Evolutionary conservation across 2,329 filamentous ascomycete genomes (phyloP).

Genomic region (Cordyceps farinosa): DNA sequence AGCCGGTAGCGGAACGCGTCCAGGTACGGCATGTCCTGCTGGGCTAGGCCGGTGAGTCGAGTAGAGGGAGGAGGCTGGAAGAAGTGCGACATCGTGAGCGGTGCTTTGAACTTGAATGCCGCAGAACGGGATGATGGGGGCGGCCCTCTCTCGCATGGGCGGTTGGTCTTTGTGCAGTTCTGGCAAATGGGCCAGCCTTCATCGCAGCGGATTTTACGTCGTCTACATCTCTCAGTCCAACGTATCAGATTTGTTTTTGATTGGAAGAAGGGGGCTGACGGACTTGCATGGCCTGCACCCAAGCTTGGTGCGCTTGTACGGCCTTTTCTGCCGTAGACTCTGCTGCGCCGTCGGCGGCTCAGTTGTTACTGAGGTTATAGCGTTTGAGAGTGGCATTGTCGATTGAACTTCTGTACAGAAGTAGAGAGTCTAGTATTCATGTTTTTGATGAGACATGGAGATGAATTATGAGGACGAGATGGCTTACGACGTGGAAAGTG

Average conservation of each 20-base stretch:
- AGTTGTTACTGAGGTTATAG: too few relatives aligned
- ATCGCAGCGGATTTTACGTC: slow-evolving; percentile 1
- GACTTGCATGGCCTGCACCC: slow-evolving; percentile 4
- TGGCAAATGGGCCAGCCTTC: neutral
- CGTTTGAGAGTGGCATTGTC: neutral
- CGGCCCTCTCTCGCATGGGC: neutral
- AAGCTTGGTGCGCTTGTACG: neutral
- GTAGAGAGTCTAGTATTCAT: too few relatives aligned
- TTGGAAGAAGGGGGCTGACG: neutral
- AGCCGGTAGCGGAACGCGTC: slow-evolving; percentile 13
- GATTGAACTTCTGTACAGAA: neutral
- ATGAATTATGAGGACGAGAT: too few relatives aligned
- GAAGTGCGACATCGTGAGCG: neutral
- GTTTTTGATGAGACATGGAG: too few relatives aligned
- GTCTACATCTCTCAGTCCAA: neutral
- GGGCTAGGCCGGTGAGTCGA: neutral
- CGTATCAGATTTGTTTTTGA: neutral
- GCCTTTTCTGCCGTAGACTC: neutral
- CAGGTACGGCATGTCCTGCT: neutral
- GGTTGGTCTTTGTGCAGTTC: neutral
- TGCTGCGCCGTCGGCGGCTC: neutral
- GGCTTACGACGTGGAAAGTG: too few relatives aligned
- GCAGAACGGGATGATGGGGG: neutral
- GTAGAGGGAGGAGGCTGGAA: neutral
- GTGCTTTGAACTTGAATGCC: neutral